A percentile compares a stretch with the other conserved stretches of the same genome.
Evolutionary conservation across 768 basidiomycete genomes (phyloP).

Genomic region (Tulasnella sp.): DNA sequence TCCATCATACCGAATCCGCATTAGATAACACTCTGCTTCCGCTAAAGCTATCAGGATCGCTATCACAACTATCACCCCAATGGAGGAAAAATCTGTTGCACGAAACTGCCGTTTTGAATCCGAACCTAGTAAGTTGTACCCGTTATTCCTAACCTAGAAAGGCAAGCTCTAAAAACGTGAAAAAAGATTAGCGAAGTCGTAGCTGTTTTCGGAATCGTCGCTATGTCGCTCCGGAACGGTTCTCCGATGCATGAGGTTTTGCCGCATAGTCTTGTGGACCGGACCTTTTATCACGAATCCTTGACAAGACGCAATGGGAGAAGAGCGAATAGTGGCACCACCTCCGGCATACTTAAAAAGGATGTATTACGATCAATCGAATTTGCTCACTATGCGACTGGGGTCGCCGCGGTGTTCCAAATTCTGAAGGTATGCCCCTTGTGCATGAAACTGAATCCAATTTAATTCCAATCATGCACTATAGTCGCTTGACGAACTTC

Average conservation of each 20-base stretch:
- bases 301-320: conserved; percentile 13
- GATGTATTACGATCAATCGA: conserved; percentile 23
- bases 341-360: background rate
- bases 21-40: background rate
- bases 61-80: conserved; percentile 31
- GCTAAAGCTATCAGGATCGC: conserved; percentile 34
- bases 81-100: conserved; percentile 33
- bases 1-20: background rate
- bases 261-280: conserved; percentile 32
- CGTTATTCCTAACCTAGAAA: background rate
- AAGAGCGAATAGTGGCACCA: background rate
- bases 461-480: too few relatives aligned
- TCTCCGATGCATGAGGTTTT: conserved; percentile 35
- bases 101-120: conserved; percentile 39
- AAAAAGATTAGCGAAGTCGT: conserved; percentile 31
- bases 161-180: background rate
- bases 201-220: conserved; percentile 32
- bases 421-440: too few relatives aligned
- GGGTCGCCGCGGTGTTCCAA: conserved; percentile 31
- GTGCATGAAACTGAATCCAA: too few relatives aligned
- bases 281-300: conserved; percentile 34
- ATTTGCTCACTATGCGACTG: conserved; percentile 32
- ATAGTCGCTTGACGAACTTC: conserved; percentile 30
- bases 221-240: conserved; percentile 34
- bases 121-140: conserved; percentile 36